Conservation (phyloP, 192 early-diverging fungal genomes). For the Globomyces pollinis-pini region DNA sequence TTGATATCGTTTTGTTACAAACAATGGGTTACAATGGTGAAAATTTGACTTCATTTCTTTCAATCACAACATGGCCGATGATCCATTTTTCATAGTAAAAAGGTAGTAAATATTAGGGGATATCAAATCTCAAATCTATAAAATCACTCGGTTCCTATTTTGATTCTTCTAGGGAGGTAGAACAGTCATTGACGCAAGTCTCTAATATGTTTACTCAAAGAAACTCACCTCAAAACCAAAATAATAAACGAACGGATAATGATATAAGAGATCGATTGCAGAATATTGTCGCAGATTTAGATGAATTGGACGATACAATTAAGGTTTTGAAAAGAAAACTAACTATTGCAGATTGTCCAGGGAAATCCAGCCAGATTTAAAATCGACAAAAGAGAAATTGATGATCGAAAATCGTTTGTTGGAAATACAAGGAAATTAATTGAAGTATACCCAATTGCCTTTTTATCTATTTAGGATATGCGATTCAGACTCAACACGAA, state of each 20-base stretch:
- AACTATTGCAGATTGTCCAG: conserved; percentile 22
- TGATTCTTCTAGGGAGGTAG: conserved; percentile 2
- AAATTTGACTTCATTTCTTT: too few species aligned
- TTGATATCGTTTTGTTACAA: too few species aligned
- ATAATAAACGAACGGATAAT: not conserved
- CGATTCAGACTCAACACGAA: conserved; percentile 14
- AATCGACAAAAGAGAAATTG: conserved; percentile 27
- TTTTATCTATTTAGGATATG: conserved; percentile 24
- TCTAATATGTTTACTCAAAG: not conserved
- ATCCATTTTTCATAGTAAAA: too few species aligned
- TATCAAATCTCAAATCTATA: too few species aligned
- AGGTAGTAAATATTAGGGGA: too few species aligned
- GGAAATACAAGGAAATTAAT: not conserved
- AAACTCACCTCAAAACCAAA: not conserved
- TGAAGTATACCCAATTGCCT: too few species aligned
- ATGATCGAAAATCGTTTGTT: conserved; percentile 32
- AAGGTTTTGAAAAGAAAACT: not conserved
- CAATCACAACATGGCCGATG: too few species aligned
- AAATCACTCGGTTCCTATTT: too few species aligned
- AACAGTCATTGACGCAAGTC: not conserved
- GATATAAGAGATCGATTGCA: conserved; percentile 11
- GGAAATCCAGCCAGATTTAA: conserved; percentile 34
- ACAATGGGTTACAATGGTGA: too few species aligned
- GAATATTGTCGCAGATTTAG: conserved; percentile 31
- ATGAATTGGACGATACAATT: conserved; percentile 38